Evolutionary conservation across 345 rosid genomes (phyloP), one percentile per base, ranked within the genome.

Genomic region (Geranium brycei): DNA sequence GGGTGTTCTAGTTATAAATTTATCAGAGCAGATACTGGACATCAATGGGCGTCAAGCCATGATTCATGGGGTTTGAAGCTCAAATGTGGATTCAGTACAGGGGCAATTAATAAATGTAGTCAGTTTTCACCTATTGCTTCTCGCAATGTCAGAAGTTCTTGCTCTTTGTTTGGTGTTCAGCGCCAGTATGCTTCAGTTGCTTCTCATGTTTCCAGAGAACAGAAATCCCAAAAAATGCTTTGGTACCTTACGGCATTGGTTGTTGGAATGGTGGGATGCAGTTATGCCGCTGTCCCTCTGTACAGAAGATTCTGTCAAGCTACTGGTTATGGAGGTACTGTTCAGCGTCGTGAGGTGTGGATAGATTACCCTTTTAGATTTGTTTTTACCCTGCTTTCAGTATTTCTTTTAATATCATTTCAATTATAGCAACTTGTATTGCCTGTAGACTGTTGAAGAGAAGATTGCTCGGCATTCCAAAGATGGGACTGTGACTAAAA

Each of bases 271-370:
- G 93, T 89, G 71, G 96, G 96, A 38, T 15, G 89, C 53, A 86
- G 76, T 68, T 92, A 86, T 66, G 97, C 95, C 0, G 97, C 97
- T 35, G 98, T 92, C 35, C 98, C 98, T 23, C 76, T 89, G 73
- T 92, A 92, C 65, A 75, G 93, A 69, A 86, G 86, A 61, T 92
- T 92, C 76, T 92, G 98, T 81, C 97, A 89, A 75, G 93, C 91
- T 65, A 89, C 96, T 66, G 97, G 98, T 2, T 87, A 86, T 79
- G 95, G 98, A 2, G 97, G 98, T 19, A 92, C 97, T 59, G 77
- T 89, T 57, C 98, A 92, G 71, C 93, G 97, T 31, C 85, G 87
- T 65, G 98, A 92, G 98, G 96, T 92, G 59, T 63, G 60, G 10
- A 31, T 68, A 7, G 64, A 51, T 23, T 55, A 65, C 14, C 70